These are phyloP conservation scores for Fusarium begoniae DNA, from an alignment of 2,329 filamentous ascomycete genomes.

Conservation along the genomic window DNA sequence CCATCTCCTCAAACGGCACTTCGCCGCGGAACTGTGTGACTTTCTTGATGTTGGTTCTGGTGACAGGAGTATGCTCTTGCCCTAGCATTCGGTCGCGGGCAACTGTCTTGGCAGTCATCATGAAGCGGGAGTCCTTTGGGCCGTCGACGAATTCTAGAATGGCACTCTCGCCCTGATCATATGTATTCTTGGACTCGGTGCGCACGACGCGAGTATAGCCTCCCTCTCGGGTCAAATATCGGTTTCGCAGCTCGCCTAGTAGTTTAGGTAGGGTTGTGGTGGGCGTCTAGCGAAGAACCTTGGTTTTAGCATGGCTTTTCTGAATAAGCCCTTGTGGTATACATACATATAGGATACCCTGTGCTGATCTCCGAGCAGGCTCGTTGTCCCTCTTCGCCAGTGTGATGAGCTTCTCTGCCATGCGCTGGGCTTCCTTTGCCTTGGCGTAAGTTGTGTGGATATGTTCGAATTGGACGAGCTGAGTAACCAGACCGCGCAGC, in stretches of 20 bases:
- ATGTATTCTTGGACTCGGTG: conserved; percentile 84
- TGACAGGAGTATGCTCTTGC: conserved; percentile 73
- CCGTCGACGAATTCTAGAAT: conserved; percentile 97
- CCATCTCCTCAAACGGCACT: conserved; percentile 72
- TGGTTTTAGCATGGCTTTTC: conserved; percentile 14
- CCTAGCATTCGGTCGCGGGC: conserved; percentile 69
- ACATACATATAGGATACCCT: conserved; percentile 85
- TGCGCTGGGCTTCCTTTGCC: conserved; percentile 93
- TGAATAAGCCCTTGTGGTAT: neutral
- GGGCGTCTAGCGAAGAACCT: conserved; percentile 63
- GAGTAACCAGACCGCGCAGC: conserved; percentile 94
- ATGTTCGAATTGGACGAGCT: conserved; percentile 90
- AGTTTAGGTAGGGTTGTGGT: conserved; percentile 81
- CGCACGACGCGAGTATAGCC: conserved; percentile 96
- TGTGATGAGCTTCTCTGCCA: conserved; percentile 95
- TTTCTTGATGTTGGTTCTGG: conserved; percentile 81
- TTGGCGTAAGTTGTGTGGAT: conserved; percentile 97
- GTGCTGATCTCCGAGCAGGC: conserved; percentile 77
- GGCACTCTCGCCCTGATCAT: conserved; percentile 87
- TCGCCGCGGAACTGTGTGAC: conserved; percentile 82
- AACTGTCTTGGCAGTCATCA: conserved; percentile 87
- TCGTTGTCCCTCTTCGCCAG: conserved; percentile 93
- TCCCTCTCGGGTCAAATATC: conserved; percentile 82
- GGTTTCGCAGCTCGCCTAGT: conserved; percentile 81
- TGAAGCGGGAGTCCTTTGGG: conserved; percentile 91